Percentiles rank a stretch among this genome's conserved stretches.
phyloP scores from a whole-genome alignment of 768 basidiomycete genomes.

The Rhodotorula paludigena region DNA sequence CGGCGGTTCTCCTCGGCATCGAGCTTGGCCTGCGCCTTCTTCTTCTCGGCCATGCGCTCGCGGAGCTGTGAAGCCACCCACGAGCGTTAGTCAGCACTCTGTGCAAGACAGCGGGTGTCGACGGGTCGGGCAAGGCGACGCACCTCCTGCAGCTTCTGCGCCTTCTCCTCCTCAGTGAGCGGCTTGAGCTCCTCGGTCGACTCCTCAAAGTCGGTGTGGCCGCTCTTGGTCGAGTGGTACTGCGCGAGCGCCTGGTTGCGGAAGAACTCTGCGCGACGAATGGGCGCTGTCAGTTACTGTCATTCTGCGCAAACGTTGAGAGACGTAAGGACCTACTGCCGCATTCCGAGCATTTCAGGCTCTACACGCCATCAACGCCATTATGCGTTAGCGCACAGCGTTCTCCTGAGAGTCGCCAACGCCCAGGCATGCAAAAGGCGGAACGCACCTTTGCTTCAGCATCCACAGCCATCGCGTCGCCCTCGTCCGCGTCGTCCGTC shows the following conservation, averaged over 20 bases:
- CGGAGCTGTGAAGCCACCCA: constrained; percentile 56
- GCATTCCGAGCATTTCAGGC: constrained; percentile 38
- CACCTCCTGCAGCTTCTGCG: constrained; percentile 65
- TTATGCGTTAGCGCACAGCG: no score
- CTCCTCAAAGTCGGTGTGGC: constrained; percentile 93
- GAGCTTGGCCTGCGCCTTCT: constrained; percentile 63
- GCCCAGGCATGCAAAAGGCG: background rate
- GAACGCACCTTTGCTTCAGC: constrained; percentile 44
- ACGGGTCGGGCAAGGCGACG: background rate
- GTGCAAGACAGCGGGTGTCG: background rate
- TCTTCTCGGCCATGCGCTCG: constrained; percentile 73
- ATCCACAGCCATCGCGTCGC: constrained; percentile 52
- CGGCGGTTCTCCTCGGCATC: constrained; percentile 66
- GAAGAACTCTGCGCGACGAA: constrained; percentile 60
- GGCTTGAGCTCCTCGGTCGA: constrained; percentile 95
- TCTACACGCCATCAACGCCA: no score
- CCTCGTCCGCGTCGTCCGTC: constrained; percentile 10
- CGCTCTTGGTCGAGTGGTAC: constrained; percentile 56
- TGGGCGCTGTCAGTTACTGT: no score
- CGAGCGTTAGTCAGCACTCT: background rate
- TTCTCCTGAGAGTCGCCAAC: no score
- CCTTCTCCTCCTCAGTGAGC: constrained; percentile 88
- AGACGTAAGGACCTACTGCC: constrained; percentile 26
- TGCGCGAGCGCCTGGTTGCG: constrained; percentile 67
- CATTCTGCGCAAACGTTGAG: background rate